These are phyloP conservation scores for Sonneratia alba DNA, from an alignment of 345 rosid species.

Conservation along the genomic window DNA sequence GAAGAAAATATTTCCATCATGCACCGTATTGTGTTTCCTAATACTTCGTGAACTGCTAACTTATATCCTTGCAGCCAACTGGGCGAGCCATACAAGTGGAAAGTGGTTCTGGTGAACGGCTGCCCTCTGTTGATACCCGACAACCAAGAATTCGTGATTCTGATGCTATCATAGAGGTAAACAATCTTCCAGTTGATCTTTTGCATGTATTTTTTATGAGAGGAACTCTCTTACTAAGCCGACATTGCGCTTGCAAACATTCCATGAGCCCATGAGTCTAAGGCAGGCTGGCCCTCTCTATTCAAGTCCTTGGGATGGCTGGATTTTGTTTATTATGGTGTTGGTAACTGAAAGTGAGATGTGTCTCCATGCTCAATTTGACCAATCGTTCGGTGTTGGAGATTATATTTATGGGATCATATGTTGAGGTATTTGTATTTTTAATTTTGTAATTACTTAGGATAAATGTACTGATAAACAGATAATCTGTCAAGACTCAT, in stretches of 20 bases:
- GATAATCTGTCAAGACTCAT: conserved; percentile 71
- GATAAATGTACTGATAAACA: conserved; percentile 19
- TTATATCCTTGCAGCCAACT: conserved; percentile 54
- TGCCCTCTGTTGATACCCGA: conserved; percentile 80
- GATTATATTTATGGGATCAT: neutral
- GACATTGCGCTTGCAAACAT: neutral
- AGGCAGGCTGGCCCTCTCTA: neutral
- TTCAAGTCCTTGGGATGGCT: neutral
- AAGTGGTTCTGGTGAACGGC: conserved; percentile 79
- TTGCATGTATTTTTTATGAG: neutral
- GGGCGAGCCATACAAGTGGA: conserved; percentile 99
- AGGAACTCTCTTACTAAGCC: neutral
- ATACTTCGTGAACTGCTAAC: neutral
- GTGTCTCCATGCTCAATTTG: neutral
- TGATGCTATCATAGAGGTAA: conserved; percentile 93
- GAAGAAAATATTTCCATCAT: neutral
- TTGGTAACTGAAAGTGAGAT: neutral
- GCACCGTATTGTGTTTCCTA: neutral
- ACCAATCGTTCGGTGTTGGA: neutral
- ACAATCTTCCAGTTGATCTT: neutral
- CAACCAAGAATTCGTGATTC: conserved; percentile 84
- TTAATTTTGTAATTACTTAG: neutral
- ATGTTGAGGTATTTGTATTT: neutral
- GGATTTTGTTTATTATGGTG: neutral
- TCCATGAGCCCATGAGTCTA: neutral